Conservation (phyloP, 2,329 filamentous ascomycete genomes). For the Diplocarpon rosae region DNA sequence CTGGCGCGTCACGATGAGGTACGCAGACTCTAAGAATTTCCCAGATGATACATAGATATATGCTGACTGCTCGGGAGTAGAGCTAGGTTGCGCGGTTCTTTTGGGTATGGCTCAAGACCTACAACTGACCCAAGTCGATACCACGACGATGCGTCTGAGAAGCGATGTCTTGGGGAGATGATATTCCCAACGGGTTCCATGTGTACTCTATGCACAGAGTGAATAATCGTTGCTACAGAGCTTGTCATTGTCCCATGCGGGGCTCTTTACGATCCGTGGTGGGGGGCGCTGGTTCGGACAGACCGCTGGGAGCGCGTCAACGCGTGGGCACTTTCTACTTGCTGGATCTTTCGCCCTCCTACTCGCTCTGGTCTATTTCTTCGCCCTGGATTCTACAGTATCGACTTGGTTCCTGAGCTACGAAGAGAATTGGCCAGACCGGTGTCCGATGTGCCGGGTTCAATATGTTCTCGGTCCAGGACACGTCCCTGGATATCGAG, state of each 20-base stretch:
- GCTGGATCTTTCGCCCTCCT: constrained; percentile 52
- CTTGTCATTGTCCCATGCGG: constrained; percentile 55
- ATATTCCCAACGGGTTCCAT: constrained; percentile 58
- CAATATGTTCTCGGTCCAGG: constrained; percentile 46
- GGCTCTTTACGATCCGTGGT: constrained; percentile 48
- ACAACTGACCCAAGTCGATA: constrained; percentile 41
- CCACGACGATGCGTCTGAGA: constrained; percentile 38
- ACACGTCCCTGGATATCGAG: constrained; percentile 48
- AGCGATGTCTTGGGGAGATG: constrained; percentile 56
- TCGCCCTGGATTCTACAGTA: constrained; percentile 53
- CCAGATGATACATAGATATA: too few species aligned
- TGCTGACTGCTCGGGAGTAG: too few species aligned
- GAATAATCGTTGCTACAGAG: constrained; percentile 55
- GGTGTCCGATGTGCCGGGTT: constrained; percentile 54
- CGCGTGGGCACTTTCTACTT: constrained; percentile 57
- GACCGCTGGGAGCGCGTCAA: constrained; percentile 41
- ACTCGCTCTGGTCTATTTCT: constrained; percentile 54
- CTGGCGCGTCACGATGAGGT: too few species aligned
- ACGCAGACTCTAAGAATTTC: too few species aligned
- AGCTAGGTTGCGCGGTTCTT: too few species aligned
- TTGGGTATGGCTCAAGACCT: constrained; percentile 69
- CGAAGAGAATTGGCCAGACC: constrained; percentile 52
- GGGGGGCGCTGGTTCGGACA: constrained; percentile 54
- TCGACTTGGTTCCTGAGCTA: constrained; percentile 57
- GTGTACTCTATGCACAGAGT: constrained; percentile 53